Conservation (phyloP, 1,139 yeast genomes). For the Taiozyma sp. region DNA sequence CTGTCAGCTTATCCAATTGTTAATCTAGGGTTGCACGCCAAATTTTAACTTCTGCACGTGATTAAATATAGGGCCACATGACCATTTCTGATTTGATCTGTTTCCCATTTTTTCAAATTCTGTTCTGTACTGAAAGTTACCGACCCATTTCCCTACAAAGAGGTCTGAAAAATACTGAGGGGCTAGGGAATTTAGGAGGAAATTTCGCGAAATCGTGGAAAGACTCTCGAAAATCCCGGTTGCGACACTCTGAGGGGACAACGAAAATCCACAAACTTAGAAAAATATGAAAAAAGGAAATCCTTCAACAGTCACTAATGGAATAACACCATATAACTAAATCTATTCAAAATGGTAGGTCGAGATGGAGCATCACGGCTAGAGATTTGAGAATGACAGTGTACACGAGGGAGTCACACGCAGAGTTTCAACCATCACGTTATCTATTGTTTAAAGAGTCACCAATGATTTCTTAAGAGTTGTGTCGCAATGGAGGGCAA, state of each 20-base stretch:
- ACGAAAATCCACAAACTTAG: neutral
- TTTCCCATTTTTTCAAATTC: neutral
- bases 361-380: neutral
- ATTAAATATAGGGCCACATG: neutral
- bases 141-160: neutral
- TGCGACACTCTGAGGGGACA: neutral
- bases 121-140: neutral
- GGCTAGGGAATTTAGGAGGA: neutral
- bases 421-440: neutral
- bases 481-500: neutral
- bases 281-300: neutral
- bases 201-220: neutral
- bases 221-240: neutral
- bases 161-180: neutral
- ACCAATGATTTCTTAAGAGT: neutral
- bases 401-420: neutral
- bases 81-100: neutral
- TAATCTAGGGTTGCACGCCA: neutral
- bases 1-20: too few species aligned
- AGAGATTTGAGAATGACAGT: neutral
- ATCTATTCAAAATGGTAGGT: conserved; percentile 34
- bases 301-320: neutral
- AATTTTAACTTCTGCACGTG: neutral
- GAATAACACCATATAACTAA: conserved; percentile 6
- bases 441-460: neutral